Evolutionary conservation across 192 early-diverging fungal genomes (phyloP).

Genomic region (Coemansia aciculifera): DNA sequence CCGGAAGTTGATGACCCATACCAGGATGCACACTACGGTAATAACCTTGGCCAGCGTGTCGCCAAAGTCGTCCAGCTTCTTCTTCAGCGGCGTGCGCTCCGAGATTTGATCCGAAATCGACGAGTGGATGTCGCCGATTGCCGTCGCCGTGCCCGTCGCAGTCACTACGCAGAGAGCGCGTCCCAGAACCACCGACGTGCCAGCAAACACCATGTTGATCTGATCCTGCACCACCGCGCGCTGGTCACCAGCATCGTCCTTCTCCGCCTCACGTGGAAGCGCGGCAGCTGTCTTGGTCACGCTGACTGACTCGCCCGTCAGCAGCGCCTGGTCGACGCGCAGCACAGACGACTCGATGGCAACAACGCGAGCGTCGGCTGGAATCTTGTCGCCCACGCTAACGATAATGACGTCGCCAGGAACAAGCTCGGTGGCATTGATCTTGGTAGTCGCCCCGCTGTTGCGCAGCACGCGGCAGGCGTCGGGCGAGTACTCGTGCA

Average conservation of each 20-base stretch:
- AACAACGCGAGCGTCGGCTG: conserved; percentile 90
- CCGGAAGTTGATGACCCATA: conserved; percentile 97
- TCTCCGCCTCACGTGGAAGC: conserved; percentile 57
- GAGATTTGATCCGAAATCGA: conserved; percentile 81
- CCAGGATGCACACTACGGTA: conserved; percentile 74
- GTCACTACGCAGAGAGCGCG: conserved; percentile 88
- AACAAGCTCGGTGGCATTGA: conserved; percentile 78
- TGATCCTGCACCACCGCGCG: conserved; percentile 93
- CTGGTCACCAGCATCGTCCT: neutral
- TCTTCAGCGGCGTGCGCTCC: conserved; percentile 95
- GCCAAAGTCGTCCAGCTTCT: conserved; percentile 95
- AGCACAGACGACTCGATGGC: conserved; percentile 82
- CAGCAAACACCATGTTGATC: conserved; percentile 95
- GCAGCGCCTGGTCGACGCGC: conserved; percentile 89
- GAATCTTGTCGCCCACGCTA: conserved; percentile 92
- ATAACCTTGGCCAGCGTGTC: conserved; percentile 75
- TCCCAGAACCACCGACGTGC: conserved; percentile 91
- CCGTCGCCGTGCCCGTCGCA: conserved; percentile 82
- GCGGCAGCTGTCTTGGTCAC: conserved; percentile 76
- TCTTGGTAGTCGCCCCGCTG: conserved; percentile 61
- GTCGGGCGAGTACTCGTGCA: conserved; percentile 95
- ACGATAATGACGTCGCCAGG: conserved; percentile 97
- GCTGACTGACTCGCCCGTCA: conserved; percentile 94
- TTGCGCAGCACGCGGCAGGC: conserved; percentile 88
- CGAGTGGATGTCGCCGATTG: conserved; percentile 91